A percentile compares a stretch with the other conserved stretches of the same genome.
phyloP scores from a whole-genome alignment of 345 rosid genomes.

The Pugionium dolabratum region DNA sequence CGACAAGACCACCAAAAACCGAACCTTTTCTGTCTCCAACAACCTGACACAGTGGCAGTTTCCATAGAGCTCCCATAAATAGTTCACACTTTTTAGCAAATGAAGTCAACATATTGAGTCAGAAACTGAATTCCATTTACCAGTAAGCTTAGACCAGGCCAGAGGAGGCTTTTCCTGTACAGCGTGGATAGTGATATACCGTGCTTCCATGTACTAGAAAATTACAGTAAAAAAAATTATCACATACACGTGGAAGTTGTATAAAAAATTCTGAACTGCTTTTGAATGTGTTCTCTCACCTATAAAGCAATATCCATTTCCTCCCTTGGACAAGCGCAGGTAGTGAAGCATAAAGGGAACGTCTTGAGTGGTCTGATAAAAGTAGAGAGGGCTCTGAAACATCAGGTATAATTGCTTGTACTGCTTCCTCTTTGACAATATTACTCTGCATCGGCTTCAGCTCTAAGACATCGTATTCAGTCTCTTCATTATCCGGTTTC shows the following conservation, averaged over 20 bases:
- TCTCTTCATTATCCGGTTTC: constrained; percentile 42
- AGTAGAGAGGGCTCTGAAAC: constrained; percentile 85
- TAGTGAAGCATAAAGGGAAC: constrained; percentile 64
- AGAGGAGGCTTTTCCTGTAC: constrained; percentile 89
- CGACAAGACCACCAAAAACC: constrained; percentile 93
- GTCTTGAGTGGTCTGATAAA: constrained; percentile 66
- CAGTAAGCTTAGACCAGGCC: constrained; percentile 95
- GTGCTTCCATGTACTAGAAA: constrained; percentile 92
- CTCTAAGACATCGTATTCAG: constrained; percentile 58
- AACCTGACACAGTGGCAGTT: constrained; percentile 49
- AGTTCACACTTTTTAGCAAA: not conserved
- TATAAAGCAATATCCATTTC: constrained; percentile 91
- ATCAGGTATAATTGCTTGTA: constrained; percentile 41
- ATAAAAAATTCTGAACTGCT: not conserved
- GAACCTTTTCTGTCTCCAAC: constrained; percentile 91
- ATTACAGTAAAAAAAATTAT: constrained; percentile 20
- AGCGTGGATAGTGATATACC: constrained; percentile 91
- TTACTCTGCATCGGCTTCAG: constrained; percentile 49
- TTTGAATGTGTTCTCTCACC: constrained; percentile 45
- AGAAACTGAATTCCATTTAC: constrained; percentile 41
- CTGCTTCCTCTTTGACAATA: constrained; percentile 45
- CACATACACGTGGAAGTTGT: constrained; percentile 13
- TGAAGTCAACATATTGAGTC: constrained; percentile 8
- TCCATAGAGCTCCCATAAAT: not conserved
- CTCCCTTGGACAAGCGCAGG: constrained; percentile 90